Evolutionary conservation across 371 early-diverging fungal species (phyloP), one percentile per base, ranked within the genome.

Genomic region (Rhizomucor miehei): DNA sequence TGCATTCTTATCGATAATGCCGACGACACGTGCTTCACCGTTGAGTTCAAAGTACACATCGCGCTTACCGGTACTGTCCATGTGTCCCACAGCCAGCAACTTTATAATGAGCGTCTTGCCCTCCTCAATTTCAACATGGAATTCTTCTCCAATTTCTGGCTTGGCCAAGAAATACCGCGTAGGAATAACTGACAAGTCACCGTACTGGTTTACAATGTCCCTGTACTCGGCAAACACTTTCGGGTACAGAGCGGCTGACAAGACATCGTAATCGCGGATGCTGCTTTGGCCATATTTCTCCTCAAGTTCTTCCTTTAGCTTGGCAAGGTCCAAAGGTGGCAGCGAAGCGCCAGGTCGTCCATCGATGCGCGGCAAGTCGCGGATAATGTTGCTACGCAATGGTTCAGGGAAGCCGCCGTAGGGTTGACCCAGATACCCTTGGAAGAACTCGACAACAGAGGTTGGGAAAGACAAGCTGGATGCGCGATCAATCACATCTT

Each of bases 1-100:
- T 21, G 84, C 76, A 35, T 75, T 79, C 20, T 49, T 62, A 57
- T 90, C 91, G 20, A 65, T 71, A 25, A 90, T 79, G 36, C 85
- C 82, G 40, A 93, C 88, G 40, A 90, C 88, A 69, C 97, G 87
- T 10, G 91, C 87, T 70, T 97, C 95, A 60, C 97, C 97, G 65
- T 97, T 96, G 54, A 97, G 61, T 63, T 89, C 87, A 77, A 96
- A 97, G 84, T 89, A 97, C 35, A 97, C 94, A 62, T 97, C 95
- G 44, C 95, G 87, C 62, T 80, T 84, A 49, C 92, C 92, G 12
- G 80, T 85, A 48, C 75, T 69, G 64, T 91, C 82, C 52, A 92
- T 72, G 36, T 89, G 89, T 24, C 94, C 94, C 20, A 92, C 83
- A n/a, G 97, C 93, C 49, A 94, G 70, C 46, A 91, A 77, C 81